These are phyloP conservation scores for Pyricularia grisea DNA, from an alignment of 2,329 filamentous ascomycete species.

Conservation along the genomic window DNA sequence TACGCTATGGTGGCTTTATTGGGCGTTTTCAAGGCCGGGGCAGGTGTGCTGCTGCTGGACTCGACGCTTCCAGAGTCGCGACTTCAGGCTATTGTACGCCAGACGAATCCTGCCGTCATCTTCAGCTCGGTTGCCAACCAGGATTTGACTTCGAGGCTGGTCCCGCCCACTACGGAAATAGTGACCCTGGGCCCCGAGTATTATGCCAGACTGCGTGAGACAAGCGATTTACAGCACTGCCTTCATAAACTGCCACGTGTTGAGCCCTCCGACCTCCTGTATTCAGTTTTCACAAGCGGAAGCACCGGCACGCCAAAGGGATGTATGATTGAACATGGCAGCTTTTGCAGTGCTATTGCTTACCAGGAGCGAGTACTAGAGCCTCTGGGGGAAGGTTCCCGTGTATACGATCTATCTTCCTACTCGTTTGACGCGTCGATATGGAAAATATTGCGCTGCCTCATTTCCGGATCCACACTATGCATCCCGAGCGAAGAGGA, in stretches of 20 bases:
- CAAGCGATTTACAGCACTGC: not conserved
- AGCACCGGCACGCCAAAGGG: not conserved
- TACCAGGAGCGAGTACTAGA: not conserved
- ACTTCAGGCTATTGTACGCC: not conserved
- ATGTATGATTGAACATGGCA: not conserved
- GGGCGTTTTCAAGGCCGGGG: not conserved
- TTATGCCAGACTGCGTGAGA: not conserved
- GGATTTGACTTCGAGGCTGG: not conserved
- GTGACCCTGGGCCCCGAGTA: not conserved
- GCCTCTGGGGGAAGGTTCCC: not conserved
- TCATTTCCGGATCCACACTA: not conserved
- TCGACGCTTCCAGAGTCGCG: not conserved
- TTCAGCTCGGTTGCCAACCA: not conserved
- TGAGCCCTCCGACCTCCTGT: not conserved
- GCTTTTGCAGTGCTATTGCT: not conserved
- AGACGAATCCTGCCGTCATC: not conserved
- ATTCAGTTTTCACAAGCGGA: not conserved
- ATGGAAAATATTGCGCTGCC: not conserved
- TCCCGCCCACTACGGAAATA: not conserved
- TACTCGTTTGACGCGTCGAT: not conserved
- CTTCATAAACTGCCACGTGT: not conserved
- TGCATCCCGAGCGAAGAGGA: not conserved
- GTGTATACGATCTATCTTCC: not conserved
- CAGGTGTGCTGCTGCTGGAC: not conserved
- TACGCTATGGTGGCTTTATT: not conserved